Base-by-base conservation (phyloP, 192 early-diverging fungal genomes). In the Gamsiella multidivaricata region DNA sequence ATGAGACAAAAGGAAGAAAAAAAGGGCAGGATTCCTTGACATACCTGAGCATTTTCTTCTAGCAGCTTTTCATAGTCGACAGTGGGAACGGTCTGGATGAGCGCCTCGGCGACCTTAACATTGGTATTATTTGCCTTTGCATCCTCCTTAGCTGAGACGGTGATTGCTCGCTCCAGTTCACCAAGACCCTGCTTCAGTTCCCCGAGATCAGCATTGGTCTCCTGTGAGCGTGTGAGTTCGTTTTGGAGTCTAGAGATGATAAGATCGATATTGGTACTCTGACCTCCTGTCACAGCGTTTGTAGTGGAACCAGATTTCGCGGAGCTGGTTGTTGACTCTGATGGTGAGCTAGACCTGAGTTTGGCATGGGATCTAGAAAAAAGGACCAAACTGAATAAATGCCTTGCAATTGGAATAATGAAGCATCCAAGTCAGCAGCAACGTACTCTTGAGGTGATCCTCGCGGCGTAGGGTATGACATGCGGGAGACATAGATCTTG, bases 171-270 rank as follows among this genome's bases (percentile, higher is more conserved):
- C 26, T 69, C 74, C 14, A 78, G 52, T 33, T 78, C 74, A 25
- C 74, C 66, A 37, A 78, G n/a, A 14, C 74, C 74, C 28, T 78
- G 74, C 25, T 69, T 78, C 17, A 78, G 36, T 1, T 31, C 54
- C 6, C 66, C 74, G 1, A 78, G 54, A 42, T 78, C 55, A 25
- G 65, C 65, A 17, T 78, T 68, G 15, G 74, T 69, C 18, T 78
- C 65, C 45, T 78, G 74, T 2, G 74, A 68, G 0, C 74, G 74
- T 3, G 66, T 57, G 36, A 78, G 49, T 45, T 78, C 74, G 14
- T 45, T 69, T 47, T 78, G 74, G 17, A 78, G 74, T 33, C 74
- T 32, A 2, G 74, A 78, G 46, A 78, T 69, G 74, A 78, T 68
- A 34, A 78, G 59, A 52, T 76, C 73, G 50, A 76, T 76, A n/a